Base-by-base conservation (phyloP, 2,329 filamentous ascomycete genomes). In the Colletotrichum destructivum region DNA sequence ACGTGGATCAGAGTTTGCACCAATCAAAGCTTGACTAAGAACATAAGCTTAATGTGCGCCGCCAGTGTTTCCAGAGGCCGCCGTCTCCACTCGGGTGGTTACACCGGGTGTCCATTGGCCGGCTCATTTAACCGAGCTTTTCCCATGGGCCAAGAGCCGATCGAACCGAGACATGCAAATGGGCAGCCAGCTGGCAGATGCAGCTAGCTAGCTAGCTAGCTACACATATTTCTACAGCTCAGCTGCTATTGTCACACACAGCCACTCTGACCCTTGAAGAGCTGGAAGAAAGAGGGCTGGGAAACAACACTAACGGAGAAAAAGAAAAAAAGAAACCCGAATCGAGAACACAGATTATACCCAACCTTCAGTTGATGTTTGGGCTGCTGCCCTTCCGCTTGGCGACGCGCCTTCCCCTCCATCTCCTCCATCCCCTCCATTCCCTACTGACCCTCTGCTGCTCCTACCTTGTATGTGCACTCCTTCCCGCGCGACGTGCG, bases 11-110 rank as follows among this genome's bases (percentile, higher is more conserved):
- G 1, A 6, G 1, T 46, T 44, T 13, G 23, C 21, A 2, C 64
- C 59, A 59, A 63, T 67, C 40, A 59, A 12, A 42, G 18, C n/a
- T 31, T 38, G 18, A 52, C 35, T 16, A 54, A 40, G 47, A 56
- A 56, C 46, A 69, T 71, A 69, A 71, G 69, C 69, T 71, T 71
- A 71, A 59, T 46, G n/a, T 52, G 65, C 42, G n/a, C 15, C 35
- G 23, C 52, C 52, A 54, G 54, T 23, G 9, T 61, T 57, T 26
- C 35, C n/a, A 63, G 64, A 71, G 59, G 65, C 59, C 69, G 52
- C 65, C 69, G 9, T 47, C 52, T 15, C 52, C 18, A 38, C 49
- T 15, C 15, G 8, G 9, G n/a, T 18, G 1, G 0, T 13, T 6
- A 1, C 6, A 4, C 2, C 2, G 2, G 31, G 9, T 18, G 12